These are phyloP conservation scores for Bonia amplexicaulis DNA, from an alignment of 176 grass and related monocot genomes.

Conservation along the genomic window DNA sequence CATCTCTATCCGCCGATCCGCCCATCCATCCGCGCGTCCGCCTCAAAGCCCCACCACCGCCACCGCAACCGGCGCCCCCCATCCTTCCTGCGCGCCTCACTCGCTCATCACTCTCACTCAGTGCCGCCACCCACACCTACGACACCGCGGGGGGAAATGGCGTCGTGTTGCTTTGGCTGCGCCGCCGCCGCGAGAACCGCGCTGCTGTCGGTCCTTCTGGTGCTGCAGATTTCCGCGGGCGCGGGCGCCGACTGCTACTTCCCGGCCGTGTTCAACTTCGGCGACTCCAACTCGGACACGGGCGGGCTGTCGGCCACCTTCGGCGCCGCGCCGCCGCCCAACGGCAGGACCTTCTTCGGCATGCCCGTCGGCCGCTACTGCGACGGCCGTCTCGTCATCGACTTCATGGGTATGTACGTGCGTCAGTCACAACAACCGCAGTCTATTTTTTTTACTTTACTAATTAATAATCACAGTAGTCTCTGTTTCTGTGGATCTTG, in stretches of 20 bases:
- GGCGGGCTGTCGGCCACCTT: constrained; percentile 77
- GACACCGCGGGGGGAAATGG: neutral
- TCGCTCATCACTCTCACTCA: neutral
- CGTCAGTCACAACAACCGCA: neutral
- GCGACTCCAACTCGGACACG: constrained; percentile 91
- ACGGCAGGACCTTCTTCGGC: constrained; percentile 93
- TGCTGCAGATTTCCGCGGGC: neutral
- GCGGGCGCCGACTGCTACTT: constrained; percentile 51
- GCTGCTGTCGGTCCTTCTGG: neutral
- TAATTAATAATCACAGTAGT: neutral
- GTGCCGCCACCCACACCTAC: neutral
- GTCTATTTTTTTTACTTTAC: too few species aligned
- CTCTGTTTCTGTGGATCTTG: neutral
- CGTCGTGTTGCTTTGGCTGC: neutral
- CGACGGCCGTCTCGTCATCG: constrained; percentile 86
- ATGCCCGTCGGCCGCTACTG: constrained; percentile 70
- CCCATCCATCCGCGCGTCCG: neutral
- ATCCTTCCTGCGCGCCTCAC: neutral
- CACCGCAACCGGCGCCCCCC: neutral
- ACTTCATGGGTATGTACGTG: constrained; percentile 69
- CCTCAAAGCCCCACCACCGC: neutral
- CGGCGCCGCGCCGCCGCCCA: constrained; percentile 79
- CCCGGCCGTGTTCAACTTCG: constrained; percentile 90
- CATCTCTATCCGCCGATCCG: neutral
- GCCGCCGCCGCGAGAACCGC: neutral